Base-by-base conservation (phyloP, 176 grass and related monocot genomes). In the Avena atlantica region DNA sequence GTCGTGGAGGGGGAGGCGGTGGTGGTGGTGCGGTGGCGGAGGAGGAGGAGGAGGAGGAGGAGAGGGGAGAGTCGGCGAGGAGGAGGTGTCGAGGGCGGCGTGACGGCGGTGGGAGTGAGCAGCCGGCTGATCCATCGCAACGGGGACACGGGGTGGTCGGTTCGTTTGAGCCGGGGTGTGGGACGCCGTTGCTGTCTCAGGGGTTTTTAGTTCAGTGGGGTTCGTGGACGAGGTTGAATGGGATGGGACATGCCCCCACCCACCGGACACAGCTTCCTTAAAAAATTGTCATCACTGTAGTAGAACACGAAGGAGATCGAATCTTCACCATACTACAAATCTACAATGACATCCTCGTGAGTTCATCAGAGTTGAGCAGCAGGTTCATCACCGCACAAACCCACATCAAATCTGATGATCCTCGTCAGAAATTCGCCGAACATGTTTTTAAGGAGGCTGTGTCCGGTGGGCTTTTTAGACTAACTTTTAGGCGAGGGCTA, bases 141-240 rank as follows among this genome's bases (percentile, higher is more conserved):
- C 64, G 60, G 58, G 55, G 40, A 42, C 40, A 61, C 58, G 62
- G 64, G 21, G 59, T 62, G 59, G 57, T 59, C 57, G 57, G 63
- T 2, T 66, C 12, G 64, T 67, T 15, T 14, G 64, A 67, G 64
- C 13, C 27, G 64, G 6, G 63, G 64, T 67, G 64, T 67, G 64
- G 64, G 64, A 31, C 27, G 5, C 64, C 64, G 64, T 34, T 31
- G 64, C 27, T 67, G 64, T 67, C 64, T 34, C 64, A 67, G 64
- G 63, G 64, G 25, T 67, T 67, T 67, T 67, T 34, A 67, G 27
- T 67, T 67, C 13, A 66, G 63, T 34, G 64, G 62, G 62, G 62
- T 66, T 66, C 24, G 55, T 17, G 55, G 52, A 55, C 52, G 52
- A 55, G 19, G 58, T 62, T 62, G 60, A 62, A 64, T 64, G 60